A percentile compares a stretch with the other conserved stretches of the same genome.
phyloP scores from a whole-genome alignment of 306 rosid species.

The Gastrolobium villosum region DNA sequence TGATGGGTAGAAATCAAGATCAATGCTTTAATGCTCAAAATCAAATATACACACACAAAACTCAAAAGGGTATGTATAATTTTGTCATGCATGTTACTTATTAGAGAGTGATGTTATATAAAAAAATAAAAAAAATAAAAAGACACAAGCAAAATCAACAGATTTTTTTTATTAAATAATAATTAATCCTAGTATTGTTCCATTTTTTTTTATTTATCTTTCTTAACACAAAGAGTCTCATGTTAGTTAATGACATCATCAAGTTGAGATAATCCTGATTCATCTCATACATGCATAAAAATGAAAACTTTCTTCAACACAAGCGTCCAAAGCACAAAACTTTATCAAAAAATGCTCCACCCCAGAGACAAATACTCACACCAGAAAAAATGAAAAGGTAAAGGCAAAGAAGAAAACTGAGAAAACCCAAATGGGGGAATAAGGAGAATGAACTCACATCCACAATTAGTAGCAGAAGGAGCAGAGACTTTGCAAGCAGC shows the following conservation, averaged over 20 bases:
- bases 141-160: neutral
- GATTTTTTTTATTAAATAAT: neutral
- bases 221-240: neutral
- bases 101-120: neutral
- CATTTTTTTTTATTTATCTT: neutral
- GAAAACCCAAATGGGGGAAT: neutral
- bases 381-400: neutral
- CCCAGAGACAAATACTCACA: neutral
- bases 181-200: neutral
- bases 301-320: constrained; percentile 37
- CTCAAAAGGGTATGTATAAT: neutral
- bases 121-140: neutral
- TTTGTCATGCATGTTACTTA: neutral
- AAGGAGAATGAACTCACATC: constrained; percentile 55
- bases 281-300: constrained; percentile 14
- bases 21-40: neutral
- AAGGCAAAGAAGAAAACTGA: neutral
- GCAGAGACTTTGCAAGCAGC: constrained; percentile 91
- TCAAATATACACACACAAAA: neutral
- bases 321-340: constrained; percentile 3
- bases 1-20: constrained; percentile 9
- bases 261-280: neutral
- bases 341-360: neutral
- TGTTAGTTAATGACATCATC: neutral
- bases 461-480: constrained; percentile 79